A percentile compares a stretch with the other conserved stretches of the same genome.
phyloP scores from a whole-genome alignment of 257 asterid genomes.

The Schizonepeta tenuifolia region DNA sequence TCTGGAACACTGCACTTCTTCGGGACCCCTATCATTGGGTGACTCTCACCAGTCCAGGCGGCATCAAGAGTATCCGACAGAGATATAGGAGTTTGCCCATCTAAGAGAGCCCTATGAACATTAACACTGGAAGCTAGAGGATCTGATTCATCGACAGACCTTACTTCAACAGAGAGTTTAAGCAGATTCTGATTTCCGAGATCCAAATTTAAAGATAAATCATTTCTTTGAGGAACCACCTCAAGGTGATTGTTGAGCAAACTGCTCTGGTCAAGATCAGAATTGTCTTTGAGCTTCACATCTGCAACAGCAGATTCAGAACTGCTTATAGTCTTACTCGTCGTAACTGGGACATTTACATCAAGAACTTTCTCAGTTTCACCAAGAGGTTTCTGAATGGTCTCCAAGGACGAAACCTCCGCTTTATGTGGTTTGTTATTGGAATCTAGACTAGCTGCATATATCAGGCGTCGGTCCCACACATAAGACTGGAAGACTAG shows the following conservation, averaged over 20 bases:
- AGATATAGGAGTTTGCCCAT: slow-evolving; percentile 66
- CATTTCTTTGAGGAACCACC: slow-evolving; percentile 40
- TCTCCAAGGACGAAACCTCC: slow-evolving; percentile 42
- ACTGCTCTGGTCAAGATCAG: slow-evolving; percentile 35
- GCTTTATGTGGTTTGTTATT: slow-evolving; percentile 38
- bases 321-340: slow-evolving; percentile 26
- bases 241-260: slow-evolving; percentile 34
- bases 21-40: slow-evolving; percentile 38
- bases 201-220: slow-evolving; percentile 32
- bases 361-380: slow-evolving; percentile 44
- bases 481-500: slow-evolving; percentile 75
- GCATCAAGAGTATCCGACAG: slow-evolving; percentile 87
- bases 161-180: slow-evolving; percentile 40
- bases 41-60: slow-evolving; percentile 87
- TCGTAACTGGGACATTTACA: slow-evolving; percentile 37
- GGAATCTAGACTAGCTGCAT: slow-evolving; percentile 56
- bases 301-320: slow-evolving; percentile 40
- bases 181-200: slow-evolving; percentile 35
- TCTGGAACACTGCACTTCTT: slow-evolving; percentile 48
- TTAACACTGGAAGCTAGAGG: slow-evolving; percentile 46
- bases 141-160: slow-evolving; percentile 42
- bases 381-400: slow-evolving; percentile 41
- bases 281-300: slow-evolving; percentile 43
- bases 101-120: slow-evolving; percentile 61
- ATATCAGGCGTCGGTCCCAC: slow-evolving; percentile 87